Evolutionary conservation across 148 eudicot species (phyloP).

Genomic region (Dianthus caryophyllus): DNA sequence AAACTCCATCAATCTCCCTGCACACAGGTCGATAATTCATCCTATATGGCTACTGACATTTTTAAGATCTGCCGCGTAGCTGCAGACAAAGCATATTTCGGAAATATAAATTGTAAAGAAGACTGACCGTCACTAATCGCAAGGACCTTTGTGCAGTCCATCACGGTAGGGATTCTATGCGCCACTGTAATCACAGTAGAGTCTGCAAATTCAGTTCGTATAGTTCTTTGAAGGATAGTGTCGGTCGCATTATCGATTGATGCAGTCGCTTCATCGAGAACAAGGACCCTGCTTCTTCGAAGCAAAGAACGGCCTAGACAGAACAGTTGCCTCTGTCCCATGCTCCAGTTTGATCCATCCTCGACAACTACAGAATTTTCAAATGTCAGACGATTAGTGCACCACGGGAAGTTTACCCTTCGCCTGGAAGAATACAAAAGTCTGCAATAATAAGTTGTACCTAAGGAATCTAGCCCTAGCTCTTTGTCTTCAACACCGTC

Average conservation of each 20-base stretch:
- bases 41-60: too few species aligned
- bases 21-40: too few species aligned
- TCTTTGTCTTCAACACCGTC: slow-evolving; percentile 74
- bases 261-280: slow-evolving; percentile 19
- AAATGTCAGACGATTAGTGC: background rate
- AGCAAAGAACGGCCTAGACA: slow-evolving; percentile 17
- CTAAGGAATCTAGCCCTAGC: slow-evolving; percentile 64
- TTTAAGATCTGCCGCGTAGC: background rate
- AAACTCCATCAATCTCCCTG: too few species aligned
- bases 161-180: slow-evolving; percentile 15
- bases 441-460: slow-evolving; percentile 27
- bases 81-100: background rate
- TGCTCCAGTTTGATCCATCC: slow-evolving; percentile 20
- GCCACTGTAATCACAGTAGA: slow-evolving; percentile 15
- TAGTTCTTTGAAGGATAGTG: slow-evolving; percentile 15
- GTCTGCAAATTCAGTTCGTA: slow-evolving; percentile 16
- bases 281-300: slow-evolving; percentile 13
- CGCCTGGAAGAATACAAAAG: background rate
- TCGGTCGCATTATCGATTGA: slow-evolving; percentile 19
- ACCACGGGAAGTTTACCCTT: background rate
- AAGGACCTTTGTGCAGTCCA: slow-evolving; percentile 22
- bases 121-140: slow-evolving; percentile 16
- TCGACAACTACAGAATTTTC: slow-evolving; percentile 11
- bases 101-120: background rate
- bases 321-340: slow-evolving; percentile 16